These are phyloP conservation scores for Leccinum obscurum DNA, from an alignment of 768 basidiomycete species.

Conservation along the genomic window DNA sequence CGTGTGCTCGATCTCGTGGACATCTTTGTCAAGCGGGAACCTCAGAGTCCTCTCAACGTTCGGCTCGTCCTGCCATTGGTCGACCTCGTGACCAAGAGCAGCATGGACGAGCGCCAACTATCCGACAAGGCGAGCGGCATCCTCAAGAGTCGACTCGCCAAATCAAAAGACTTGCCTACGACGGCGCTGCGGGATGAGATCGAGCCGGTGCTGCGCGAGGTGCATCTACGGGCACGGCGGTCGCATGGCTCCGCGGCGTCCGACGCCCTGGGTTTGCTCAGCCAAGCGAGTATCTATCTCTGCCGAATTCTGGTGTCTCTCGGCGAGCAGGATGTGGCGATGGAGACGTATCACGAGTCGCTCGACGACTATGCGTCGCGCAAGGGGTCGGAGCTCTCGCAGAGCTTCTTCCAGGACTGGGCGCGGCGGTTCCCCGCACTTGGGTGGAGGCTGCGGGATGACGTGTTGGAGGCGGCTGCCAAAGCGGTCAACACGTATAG, in stretches of 20 bases:
- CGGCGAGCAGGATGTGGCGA: slow-evolving; percentile 41
- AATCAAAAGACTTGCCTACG: slow-evolving; percentile 66
- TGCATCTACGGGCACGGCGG: slow-evolving; percentile 75
- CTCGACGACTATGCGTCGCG: slow-evolving; percentile 75
- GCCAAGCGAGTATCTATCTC: slow-evolving; percentile 70
- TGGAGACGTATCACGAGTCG: slow-evolving; percentile 62
- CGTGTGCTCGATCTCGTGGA: slow-evolving; percentile 95
- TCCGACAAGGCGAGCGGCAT: slow-evolving; percentile 84
- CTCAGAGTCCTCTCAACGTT: slow-evolving; percentile 66
- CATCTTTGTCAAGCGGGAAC: slow-evolving; percentile 74
- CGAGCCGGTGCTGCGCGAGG: slow-evolving; percentile 50
- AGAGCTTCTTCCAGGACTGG: slow-evolving; percentile 77
- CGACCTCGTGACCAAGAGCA: slow-evolving; percentile 64
- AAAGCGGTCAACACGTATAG: slow-evolving; percentile 78
- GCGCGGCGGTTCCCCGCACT: slow-evolving; percentile 60
- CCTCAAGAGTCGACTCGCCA: slow-evolving; percentile 69
- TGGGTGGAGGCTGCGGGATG: slow-evolving; percentile 65
- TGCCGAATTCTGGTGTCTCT: slow-evolving; percentile 49
- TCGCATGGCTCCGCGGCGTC: slow-evolving; percentile 58
- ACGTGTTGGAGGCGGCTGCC: slow-evolving; percentile 54
- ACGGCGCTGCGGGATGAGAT: slow-evolving; percentile 32
- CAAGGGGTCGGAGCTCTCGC: slow-evolving; percentile 76
- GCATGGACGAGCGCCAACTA: slow-evolving; percentile 81
- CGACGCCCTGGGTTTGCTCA: slow-evolving; percentile 63
- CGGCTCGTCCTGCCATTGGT: slow-evolving; percentile 75